Conservation (phyloP, 1,284 basidiomycete genomes). For the Apiotrichum laibachii region DNA sequence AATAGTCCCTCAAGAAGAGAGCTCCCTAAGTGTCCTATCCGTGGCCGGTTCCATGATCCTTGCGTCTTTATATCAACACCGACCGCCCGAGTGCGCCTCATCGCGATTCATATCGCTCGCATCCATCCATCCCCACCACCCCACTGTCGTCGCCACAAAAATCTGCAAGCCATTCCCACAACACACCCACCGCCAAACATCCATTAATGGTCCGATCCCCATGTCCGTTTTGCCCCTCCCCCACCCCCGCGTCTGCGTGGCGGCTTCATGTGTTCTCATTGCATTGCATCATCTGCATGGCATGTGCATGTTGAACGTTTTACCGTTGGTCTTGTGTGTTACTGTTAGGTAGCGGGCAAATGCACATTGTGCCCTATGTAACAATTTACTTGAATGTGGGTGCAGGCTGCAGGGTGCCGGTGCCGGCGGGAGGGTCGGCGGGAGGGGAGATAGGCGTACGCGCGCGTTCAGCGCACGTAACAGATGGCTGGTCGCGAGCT, state of each 20-base stretch:
- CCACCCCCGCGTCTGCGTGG: background rate
- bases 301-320: constrained; percentile 14
- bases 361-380: constrained; percentile 12
- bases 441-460: too few species aligned
- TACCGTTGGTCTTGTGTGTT: constrained; percentile 9
- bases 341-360: constrained; percentile 9
- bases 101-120: background rate
- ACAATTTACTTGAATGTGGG: background rate
- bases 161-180: background rate
- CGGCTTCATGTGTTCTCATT: constrained; percentile 8
- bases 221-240: background rate
- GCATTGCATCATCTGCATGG: constrained; percentile 20
- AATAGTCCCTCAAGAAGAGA: background rate
- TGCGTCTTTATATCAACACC: background rate
- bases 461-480: too few species aligned
- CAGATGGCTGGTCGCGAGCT: too few species aligned
- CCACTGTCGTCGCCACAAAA: background rate
- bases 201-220: constrained; percentile 1
- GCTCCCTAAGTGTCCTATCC: background rate
- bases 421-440: background rate
- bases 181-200: background rate
- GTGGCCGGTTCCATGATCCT: background rate
- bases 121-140: background rate
- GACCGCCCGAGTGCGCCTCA: background rate
- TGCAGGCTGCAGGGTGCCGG: background rate